A percentile compares a stretch with the other conserved stretches of the same genome.
Conservation (phyloP, 164 flowering plant genomes). For the Stephania cephalantha region DNA sequence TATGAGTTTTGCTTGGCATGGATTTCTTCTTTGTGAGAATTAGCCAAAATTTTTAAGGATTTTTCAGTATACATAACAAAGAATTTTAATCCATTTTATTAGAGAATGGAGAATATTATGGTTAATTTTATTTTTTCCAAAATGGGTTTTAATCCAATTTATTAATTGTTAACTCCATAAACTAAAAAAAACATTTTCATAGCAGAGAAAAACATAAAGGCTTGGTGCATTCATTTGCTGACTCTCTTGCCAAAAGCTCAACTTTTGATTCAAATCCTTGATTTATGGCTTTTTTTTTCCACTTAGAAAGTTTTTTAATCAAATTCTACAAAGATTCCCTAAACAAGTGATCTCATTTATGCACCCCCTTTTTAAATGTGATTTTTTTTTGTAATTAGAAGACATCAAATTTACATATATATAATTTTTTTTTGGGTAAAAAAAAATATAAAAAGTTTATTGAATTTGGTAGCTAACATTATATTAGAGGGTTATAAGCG, state of each 20-base stretch:
- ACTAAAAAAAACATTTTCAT: neutral
- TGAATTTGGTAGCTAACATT: neutral
- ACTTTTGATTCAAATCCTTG: neutral
- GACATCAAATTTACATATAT: too few relatives aligned
- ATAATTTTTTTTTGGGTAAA: neutral
- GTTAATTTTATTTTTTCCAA: too few relatives aligned
- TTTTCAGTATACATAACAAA: too few relatives aligned
- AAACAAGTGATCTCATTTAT: neutral
- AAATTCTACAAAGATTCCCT: neutral
- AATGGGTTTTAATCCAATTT: too few relatives aligned
- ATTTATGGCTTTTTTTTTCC: neutral
- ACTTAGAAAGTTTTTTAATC: neutral
- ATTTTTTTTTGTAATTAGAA: neutral
- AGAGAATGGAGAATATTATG: too few relatives aligned
- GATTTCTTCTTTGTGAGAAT: conserved; percentile 7
- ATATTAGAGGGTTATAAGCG: neutral
- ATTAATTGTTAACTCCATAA: neutral
- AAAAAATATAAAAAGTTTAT: neutral
- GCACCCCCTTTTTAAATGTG: neutral
- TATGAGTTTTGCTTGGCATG: conserved; percentile 7
- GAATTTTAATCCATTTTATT: too few relatives aligned
- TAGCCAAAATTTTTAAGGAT: too few relatives aligned
- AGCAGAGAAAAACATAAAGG: neutral
- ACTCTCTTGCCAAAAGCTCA: neutral
- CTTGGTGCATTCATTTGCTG: neutral